Conservation (phyloP, 2,329 filamentous ascomycete species). For the Rasamsonia emersonii region DNA sequence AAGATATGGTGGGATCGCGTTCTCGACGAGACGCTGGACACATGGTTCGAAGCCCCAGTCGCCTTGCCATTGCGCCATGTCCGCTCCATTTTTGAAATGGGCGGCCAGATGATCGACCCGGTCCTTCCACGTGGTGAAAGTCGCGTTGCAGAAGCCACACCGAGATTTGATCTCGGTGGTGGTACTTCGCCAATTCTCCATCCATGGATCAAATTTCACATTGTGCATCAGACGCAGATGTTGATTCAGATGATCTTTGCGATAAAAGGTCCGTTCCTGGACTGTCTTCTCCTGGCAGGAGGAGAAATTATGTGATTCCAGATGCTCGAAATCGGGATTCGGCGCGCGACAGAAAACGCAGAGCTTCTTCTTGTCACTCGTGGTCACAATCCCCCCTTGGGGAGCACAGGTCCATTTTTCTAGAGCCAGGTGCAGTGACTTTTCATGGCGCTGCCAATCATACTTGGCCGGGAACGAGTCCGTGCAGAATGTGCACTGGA, state of each 20-base stretch:
- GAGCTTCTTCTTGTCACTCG: constrained; percentile 39
- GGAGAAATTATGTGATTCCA: constrained; percentile 52
- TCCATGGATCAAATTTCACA: constrained; percentile 45
- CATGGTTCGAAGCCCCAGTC: constrained; percentile 34
- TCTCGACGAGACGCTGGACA: constrained; percentile 28
- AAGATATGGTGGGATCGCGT: constrained; percentile 28
- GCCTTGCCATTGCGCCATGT: constrained; percentile 33
- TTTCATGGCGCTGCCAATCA: constrained; percentile 53
- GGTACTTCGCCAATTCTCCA: constrained; percentile 52
- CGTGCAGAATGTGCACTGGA: constrained; percentile 51
- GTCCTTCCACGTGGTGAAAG: constrained; percentile 36
- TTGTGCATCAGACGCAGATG: constrained; percentile 53
- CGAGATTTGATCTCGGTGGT: constrained; percentile 45
- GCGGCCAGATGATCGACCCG: constrained; percentile 32
- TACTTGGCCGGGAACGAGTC: constrained; percentile 51
- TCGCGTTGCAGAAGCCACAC: constrained; percentile 36
- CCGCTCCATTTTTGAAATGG: constrained; percentile 31
- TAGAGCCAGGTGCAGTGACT: constrained; percentile 48
- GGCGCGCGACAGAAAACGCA: constrained; percentile 52
- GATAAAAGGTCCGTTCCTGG: constrained; percentile 53
- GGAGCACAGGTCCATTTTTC: constrained; percentile 55
- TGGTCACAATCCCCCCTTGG: constrained; percentile 43
- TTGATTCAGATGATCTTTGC: constrained; percentile 55
- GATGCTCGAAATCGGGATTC: constrained; percentile 47
- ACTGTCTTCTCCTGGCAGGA: constrained; percentile 53